Percentiles rank a stretch among this genome's conserved stretches.
These are phyloP conservation scores for Orbilia javanica DNA, from an alignment of 2,329 filamentous ascomycete genomes.

Conservation along the genomic window DNA sequence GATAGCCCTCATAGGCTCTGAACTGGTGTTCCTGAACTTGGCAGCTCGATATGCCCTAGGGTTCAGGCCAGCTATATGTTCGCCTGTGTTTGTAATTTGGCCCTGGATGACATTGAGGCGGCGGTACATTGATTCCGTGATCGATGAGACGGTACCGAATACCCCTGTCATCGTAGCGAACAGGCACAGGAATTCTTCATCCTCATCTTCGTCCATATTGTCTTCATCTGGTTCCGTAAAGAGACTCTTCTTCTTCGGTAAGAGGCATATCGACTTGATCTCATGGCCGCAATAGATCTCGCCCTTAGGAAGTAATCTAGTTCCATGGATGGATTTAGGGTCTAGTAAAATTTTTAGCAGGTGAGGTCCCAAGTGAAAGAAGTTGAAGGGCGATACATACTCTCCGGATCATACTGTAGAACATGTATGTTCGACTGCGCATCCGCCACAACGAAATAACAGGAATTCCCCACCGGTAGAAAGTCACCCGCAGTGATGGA, in stretches of 20 bases:
- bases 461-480: conserved; percentile 82
- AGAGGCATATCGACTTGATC: conserved; percentile 78
- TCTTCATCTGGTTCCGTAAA: conserved; percentile 63
- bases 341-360: conserved; percentile 70
- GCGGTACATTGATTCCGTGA: conserved; percentile 84
- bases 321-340: conserved; percentile 90
- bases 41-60: conserved; percentile 80
- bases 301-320: conserved; percentile 85
- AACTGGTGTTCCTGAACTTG: conserved; percentile 59
- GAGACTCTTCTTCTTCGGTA: conserved; percentile 69
- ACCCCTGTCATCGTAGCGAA: conserved; percentile 81
- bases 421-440: conserved; percentile 88
- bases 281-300: conserved; percentile 88
- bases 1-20: conserved; percentile 61
- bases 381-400: conserved; percentile 69
- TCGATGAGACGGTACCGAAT: conserved; percentile 79
- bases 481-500: conserved; percentile 88
- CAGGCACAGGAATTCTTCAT: conserved; percentile 70
- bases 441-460: conserved; percentile 86
- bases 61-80: conserved; percentile 84
- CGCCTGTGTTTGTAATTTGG: conserved; percentile 81
- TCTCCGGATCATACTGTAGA: conserved; percentile 93
- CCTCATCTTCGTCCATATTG: conserved; percentile 64
- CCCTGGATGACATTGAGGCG: conserved; percentile 84
- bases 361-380: not conserved